These are phyloP conservation scores for Houttuynia cordata DNA, from an alignment of 164 flowering plant species.

Conservation along the genomic window DNA sequence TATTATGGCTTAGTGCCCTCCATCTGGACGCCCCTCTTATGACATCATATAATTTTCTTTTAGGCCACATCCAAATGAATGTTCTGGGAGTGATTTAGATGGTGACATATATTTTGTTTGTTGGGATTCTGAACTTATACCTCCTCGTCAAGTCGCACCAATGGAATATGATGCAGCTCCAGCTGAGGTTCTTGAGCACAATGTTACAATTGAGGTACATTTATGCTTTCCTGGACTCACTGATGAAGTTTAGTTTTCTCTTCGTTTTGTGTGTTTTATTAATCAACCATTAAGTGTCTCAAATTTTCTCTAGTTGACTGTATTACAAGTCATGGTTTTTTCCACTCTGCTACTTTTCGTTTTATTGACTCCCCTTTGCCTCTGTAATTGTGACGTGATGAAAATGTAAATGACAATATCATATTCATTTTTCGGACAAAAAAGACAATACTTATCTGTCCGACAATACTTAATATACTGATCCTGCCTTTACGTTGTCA, in stretches of 20 bases:
- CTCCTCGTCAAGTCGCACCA: constrained; percentile 40
- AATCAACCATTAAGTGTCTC: background rate
- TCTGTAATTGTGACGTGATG: too few species aligned
- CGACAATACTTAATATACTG: background rate
- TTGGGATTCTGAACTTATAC: constrained; percentile 73
- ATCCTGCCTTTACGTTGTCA: background rate
- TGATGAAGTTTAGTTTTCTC: background rate
- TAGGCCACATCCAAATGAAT: constrained; percentile 95
- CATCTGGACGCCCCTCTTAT: background rate
- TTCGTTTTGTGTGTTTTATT: background rate
- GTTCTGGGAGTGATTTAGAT: constrained; percentile 94
- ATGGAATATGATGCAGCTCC: constrained; percentile 71
- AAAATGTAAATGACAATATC: too few species aligned
- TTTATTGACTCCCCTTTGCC: too few species aligned
- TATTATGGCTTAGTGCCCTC: background rate
- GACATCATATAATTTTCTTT: background rate
- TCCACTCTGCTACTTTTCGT: too few species aligned
- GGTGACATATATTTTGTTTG: constrained; percentile 79
- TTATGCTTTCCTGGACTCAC: background rate
- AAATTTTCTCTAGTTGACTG: background rate
- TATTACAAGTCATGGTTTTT: too few species aligned
- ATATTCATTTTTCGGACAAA: too few species aligned
- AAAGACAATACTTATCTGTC: too few species aligned
- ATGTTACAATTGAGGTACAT: constrained; percentile 35
- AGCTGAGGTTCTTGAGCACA: constrained; percentile 35